These are phyloP conservation scores for Ophiostoma triangulosporum DNA, from an alignment of 2,329 filamentous ascomycete species.

Conservation along the genomic window DNA sequence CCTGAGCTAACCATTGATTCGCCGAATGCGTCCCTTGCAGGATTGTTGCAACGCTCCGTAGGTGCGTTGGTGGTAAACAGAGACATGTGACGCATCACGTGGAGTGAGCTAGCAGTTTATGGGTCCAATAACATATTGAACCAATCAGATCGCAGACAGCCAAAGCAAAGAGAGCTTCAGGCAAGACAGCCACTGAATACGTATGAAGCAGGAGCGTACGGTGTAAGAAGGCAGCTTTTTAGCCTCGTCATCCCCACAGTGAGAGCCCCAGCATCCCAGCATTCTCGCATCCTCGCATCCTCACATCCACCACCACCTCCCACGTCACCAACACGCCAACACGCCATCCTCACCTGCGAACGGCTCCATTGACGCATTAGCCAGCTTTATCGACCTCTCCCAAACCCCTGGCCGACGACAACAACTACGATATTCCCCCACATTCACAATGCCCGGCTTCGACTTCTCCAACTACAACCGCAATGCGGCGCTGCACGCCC, in stretches of 20 bases:
- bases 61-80: too few relatives aligned
- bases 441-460: constrained; percentile 74
- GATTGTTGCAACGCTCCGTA: too few relatives aligned
- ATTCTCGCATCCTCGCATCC: background rate
- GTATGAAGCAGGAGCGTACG: constrained; percentile 4
- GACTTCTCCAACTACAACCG: constrained; percentile 99
- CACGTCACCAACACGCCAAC: background rate
- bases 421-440: background rate
- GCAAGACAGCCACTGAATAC: background rate
- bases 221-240: constrained; percentile 31
- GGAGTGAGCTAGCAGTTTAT: too few relatives aligned
- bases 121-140: background rate
- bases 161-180: background rate
- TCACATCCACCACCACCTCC: background rate
- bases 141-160: background rate
- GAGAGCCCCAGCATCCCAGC: background rate
- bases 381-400: background rate
- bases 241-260: constrained; percentile 37
- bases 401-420: background rate
- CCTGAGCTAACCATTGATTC: background rate
- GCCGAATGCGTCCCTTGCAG: background rate
- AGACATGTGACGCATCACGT: too few relatives aligned
- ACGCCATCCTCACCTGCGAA: background rate
- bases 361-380: background rate
- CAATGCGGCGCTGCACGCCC: constrained; percentile 88